Base-by-base conservation (phyloP, 2,329 filamentous ascomycete genomes). In the Neofusicoccum laricinum region DNA sequence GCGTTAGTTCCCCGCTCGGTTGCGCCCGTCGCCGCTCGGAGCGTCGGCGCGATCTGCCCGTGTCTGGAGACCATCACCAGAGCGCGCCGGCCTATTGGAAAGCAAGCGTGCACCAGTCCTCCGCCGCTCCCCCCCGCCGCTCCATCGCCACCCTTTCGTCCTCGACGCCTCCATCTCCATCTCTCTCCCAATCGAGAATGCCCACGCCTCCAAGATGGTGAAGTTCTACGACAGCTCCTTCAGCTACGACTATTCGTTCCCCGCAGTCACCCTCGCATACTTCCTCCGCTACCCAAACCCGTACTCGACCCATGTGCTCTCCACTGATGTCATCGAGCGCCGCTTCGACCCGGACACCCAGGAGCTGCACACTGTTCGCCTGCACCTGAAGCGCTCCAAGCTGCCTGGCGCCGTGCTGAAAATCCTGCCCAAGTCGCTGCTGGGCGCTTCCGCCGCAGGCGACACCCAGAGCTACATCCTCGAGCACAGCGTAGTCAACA, bases 271-370 rank as follows among this genome's bases (percentile, higher is more conserved):
- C 55, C 88, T 95, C 76, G 91, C 91, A 79, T 95, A 92, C 84
- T 95, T 94, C 79, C 88, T 95, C 57, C 90, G 91, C 69, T 95
- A 95, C 79, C 92, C 90, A 68, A 95, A 94, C 73, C 91, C 91
- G 6, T 93, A 94, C 80, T 89, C 88, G 69, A 88, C 86, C 68
- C 91, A 95, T 80, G 91, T 95, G 61, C 82, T 93, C 70, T 92
- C 90, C 73, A 93, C 90, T 76, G 91, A 95, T 77, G 92, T 90
- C 71, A 91, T 95, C 75, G 86, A 87, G 55, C 89, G 88, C 68
- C 82, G 85, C 76, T 86, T 92, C 77, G 91, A 94, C 76, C 84
- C 88, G 6, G 79, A 78, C n/a, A 91, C 90, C 1, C 90, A 91
- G 69, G 88, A 89, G 57, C 82, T 95, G 25, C 86, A 91, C 71